phyloP scores from a whole-genome alignment of 208 protist species.

The Wallacemonas sp. region DNA sequence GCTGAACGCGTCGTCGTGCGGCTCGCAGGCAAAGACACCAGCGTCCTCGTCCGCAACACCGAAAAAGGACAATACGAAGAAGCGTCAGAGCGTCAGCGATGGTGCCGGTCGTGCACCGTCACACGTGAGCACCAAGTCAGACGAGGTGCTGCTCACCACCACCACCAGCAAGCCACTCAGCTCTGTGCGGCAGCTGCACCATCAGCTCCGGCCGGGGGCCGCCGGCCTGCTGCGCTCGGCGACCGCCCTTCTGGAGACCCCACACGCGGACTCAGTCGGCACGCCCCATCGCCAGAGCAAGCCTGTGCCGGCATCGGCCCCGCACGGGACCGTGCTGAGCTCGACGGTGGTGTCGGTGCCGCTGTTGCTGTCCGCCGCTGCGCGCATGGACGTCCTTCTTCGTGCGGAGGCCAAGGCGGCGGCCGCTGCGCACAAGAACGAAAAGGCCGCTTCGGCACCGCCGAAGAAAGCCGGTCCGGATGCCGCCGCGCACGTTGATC shows the following conservation, averaged over 20 bases:
- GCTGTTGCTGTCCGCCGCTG: slow-evolving; percentile 8
- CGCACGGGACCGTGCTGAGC: too few relatives aligned
- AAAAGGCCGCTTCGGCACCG: not conserved
- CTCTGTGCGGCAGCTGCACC: slow-evolving; percentile 19
- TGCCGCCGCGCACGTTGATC: too few relatives aligned
- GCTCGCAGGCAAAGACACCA: not conserved
- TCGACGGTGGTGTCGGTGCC: slow-evolving; percentile 8
- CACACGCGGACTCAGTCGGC: not conserved
- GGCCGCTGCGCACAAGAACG: slow-evolving; percentile 2
- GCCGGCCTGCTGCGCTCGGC: slow-evolving; percentile 10
- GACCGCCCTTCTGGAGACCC: slow-evolving; percentile 10
- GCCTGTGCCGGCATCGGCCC: too few relatives aligned
- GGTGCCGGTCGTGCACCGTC: not conserved
- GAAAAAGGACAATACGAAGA: not conserved
- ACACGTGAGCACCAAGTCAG: not conserved
- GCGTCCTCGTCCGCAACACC: not conserved
- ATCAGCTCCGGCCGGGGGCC: slow-evolving; percentile 15
- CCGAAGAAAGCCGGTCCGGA: not conserved
- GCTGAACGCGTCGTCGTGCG: not conserved
- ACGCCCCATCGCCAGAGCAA: not conserved
- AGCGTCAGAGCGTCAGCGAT: not conserved
- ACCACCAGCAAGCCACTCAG: not conserved
- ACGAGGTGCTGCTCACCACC: not conserved
- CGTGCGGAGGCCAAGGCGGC: slow-evolving; percentile 3
- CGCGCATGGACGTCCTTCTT: slow-evolving; percentile 22